Percentiles rank a stretch among this genome's conserved stretches.
Evolutionary conservation across 768 basidiomycete species (phyloP).

Genomic region (Rhodocollybia butyracea): DNA sequence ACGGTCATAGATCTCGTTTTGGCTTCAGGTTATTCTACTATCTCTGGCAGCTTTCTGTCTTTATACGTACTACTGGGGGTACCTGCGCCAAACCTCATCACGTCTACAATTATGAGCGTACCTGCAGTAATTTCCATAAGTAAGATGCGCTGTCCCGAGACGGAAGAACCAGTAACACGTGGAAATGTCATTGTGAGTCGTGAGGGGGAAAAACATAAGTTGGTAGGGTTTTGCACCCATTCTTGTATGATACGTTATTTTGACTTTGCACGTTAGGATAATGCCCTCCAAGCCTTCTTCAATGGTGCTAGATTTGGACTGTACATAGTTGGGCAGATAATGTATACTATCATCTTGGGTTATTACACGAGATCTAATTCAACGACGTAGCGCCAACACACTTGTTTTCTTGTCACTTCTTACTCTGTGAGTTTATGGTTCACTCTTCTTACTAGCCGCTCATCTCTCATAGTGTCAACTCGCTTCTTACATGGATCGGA

Average conservation of each 20-base stretch:
- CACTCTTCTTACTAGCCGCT: constrained; percentile 56
- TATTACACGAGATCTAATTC: too few species aligned
- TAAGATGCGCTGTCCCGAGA: constrained; percentile 58
- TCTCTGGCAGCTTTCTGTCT: constrained; percentile 59
- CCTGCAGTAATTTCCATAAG: constrained; percentile 67
- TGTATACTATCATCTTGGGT: constrained; percentile 36
- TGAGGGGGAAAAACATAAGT: constrained; percentile 36
- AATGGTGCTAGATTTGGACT: constrained; percentile 57
- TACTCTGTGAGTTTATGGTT: constrained; percentile 52
- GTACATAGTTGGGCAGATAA: constrained; percentile 57
- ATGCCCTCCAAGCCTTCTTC: constrained; percentile 60
- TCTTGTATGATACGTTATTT: not conserved
- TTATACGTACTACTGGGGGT: constrained; percentile 56
- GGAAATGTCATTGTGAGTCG: constrained; percentile 54
- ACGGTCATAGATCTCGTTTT: not conserved
- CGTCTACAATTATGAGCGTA: constrained; percentile 64
- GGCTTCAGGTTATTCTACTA: constrained; percentile 47
- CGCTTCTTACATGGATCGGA: constrained; percentile 60
- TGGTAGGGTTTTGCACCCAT: not conserved
- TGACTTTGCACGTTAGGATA: constrained; percentile 23
- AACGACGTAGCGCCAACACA: not conserved
- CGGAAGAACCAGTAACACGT: constrained; percentile 57
- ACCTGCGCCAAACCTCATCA: constrained; percentile 52
- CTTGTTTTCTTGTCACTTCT: not conserved
- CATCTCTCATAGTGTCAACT: constrained; percentile 54